phyloP scores from a whole-genome alignment of 1,139 yeast genomes.

The Scheffersomyces segobiensis region DNA sequence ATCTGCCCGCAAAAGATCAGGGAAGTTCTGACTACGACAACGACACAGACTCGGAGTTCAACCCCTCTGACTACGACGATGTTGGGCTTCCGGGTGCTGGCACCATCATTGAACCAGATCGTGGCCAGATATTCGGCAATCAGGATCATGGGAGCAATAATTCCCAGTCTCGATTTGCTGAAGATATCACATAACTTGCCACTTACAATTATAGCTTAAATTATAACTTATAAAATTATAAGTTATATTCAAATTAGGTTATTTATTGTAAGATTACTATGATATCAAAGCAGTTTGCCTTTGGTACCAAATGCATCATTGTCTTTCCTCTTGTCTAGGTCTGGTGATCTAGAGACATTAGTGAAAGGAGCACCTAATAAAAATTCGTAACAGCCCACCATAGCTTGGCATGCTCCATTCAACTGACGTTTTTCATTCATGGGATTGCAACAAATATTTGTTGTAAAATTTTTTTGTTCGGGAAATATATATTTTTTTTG shows the following conservation, averaged over 20 bases:
- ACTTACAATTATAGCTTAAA: not conserved
- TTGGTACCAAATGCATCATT: not conserved
- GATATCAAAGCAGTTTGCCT: not conserved
- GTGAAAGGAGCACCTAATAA: not conserved
- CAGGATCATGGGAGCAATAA: conserved; percentile 15
- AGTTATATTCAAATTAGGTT: not conserved
- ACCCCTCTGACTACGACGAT: conserved; percentile 21
- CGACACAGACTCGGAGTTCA: conserved; percentile 14
- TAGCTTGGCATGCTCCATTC: not conserved
- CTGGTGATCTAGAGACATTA: not conserved
- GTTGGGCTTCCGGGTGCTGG: conserved; percentile 14
- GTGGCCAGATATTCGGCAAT: conserved; percentile 6
- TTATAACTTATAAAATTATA: not conserved
- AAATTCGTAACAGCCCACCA: not conserved
- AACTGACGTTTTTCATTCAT: not conserved
- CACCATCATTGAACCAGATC: conserved; percentile 4
- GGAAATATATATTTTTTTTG: not conserved
- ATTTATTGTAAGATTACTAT: not conserved
- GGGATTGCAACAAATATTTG: not conserved
- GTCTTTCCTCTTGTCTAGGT: not conserved
- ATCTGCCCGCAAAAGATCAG: conserved; percentile 6
- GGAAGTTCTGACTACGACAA: conserved; percentile 5
- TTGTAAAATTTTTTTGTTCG: not conserved
- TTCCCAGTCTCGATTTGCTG: conserved; percentile 24
- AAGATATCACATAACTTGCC: conserved; percentile 15